A percentile compares a stretch with the other conserved stretches of the same genome.
phyloP scores from a whole-genome alignment of 139 green algal genomes.

The Chlorella vulgaris region DNA sequence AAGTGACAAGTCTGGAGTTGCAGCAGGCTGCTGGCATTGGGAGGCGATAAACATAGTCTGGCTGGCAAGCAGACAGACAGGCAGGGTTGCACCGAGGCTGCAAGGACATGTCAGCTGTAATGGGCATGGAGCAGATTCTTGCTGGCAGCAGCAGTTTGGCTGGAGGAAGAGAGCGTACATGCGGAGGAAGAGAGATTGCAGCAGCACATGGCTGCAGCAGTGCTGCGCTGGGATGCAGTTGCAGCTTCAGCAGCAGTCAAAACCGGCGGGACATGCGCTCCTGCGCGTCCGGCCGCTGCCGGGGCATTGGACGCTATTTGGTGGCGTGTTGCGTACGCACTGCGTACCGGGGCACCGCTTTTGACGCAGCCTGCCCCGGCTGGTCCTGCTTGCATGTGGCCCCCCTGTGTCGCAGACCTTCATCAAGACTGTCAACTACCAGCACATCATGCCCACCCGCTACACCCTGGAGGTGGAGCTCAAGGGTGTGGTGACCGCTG shows the following conservation, averaged over 20 bases:
- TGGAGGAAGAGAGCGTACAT: neutral
- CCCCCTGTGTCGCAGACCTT: constrained; percentile 78
- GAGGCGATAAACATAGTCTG: neutral
- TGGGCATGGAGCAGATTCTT: too few relatives aligned
- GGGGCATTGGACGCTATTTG: too few relatives aligned
- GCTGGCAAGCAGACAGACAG: neutral
- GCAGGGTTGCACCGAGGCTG: neutral
- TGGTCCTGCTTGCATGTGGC: neutral
- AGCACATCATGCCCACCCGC: constrained; percentile 99
- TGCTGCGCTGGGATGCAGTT: neutral
- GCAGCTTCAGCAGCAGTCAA: too few relatives aligned
- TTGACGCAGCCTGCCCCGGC: too few relatives aligned
- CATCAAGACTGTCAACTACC: constrained; percentile 99
- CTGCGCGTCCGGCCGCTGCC: too few relatives aligned
- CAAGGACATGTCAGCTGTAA: neutral
- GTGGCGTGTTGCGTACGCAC: too few relatives aligned
- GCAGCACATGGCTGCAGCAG: neutral
- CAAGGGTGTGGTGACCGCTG: constrained; percentile 83
- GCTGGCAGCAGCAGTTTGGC: neutral
- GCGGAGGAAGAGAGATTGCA: too few relatives aligned
- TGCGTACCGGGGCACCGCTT: too few relatives aligned
- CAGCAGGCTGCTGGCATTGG: neutral
- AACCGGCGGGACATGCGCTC: too few relatives aligned
- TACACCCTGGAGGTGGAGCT: constrained; percentile 99
- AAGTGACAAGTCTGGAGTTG: neutral